Evolutionary conservation across 257 asterid species (phyloP), one percentile per base, ranked within the genome.

Genomic region (Ajuga chamaepitys): DNA sequence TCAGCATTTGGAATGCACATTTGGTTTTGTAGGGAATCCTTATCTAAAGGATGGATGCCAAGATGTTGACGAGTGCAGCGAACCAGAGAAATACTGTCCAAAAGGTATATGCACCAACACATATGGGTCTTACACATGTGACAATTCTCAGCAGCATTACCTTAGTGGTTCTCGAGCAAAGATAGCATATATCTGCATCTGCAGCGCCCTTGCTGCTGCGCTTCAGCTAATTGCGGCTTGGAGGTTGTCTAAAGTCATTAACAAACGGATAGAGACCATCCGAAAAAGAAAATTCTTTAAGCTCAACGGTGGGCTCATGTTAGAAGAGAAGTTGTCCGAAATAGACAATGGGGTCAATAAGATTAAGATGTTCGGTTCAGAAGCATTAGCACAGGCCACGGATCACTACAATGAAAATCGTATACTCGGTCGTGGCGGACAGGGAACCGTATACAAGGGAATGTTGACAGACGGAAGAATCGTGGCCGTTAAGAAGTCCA

Each of bases 381-480:
- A 67, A 32, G 81, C 72, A 61, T 35, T 72, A 71, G 20, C 34
- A 2, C 28, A 25, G 11, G 78, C 82, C 9, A 77, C 82, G 0
- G 78, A 77, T 69, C 66, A n/a, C 6, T 77, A 62, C 10, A 68
- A 59, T 55, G 77, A 60, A 41, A 75, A 72, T 14, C 70, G 81
- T 7, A 20, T 79, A 25, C 73, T 79, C 9, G 84, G 81, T 1
- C 71, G 56, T 1, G 83, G 83, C n/a, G 81, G 83, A 14, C 83
- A 75, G 21, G 83, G 80, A 34, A 78, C 83, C 2, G 83, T 78
- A 54, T 78, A 74, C 55, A 73, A 77, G 28, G 82, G 82, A 44
- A 77, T 77, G 82, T 5, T 74, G 32, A 59, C 20, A 0, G 69
- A 70, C 50, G 83, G 77, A 30, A 66, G 53, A 60, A 67, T 78